Percentiles rank a stretch among this genome's conserved stretches.
phyloP scores from a whole-genome alignment of 2,329 filamentous ascomycete genomes.

The Colletotrichum neosansevieriae region DNA sequence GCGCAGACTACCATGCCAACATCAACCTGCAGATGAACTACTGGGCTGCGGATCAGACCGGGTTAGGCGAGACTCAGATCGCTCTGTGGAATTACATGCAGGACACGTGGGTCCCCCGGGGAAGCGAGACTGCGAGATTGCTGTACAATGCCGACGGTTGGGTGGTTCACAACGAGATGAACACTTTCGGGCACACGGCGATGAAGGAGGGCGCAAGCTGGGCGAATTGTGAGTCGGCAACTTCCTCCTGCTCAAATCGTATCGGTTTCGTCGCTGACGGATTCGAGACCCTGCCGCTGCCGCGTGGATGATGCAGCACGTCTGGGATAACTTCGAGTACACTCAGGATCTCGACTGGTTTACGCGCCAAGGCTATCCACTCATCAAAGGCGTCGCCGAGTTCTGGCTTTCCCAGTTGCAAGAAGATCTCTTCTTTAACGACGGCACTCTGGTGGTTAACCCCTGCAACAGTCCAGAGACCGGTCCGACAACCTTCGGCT shows the following conservation, averaged over 20 bases:
- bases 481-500: constrained; percentile 65
- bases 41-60: constrained; percentile 67
- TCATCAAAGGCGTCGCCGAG: constrained; percentile 64
- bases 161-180: constrained; percentile 69
- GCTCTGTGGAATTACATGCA: constrained; percentile 66
- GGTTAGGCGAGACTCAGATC: constrained; percentile 57
- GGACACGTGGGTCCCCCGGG: constrained; percentile 65
- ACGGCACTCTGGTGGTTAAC: constrained; percentile 66
- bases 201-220: constrained; percentile 48
- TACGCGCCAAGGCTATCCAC: constrained; percentile 60
- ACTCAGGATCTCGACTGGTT: constrained; percentile 61
- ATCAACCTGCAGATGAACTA: constrained; percentile 74
- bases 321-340: constrained; percentile 69
- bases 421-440: constrained; percentile 60
- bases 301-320: constrained; percentile 72
- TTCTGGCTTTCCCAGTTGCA: constrained; percentile 69
- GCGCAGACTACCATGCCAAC: constrained; percentile 68
- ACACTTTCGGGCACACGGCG: constrained; percentile 68
- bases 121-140: constrained; percentile 63
- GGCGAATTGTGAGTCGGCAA: constrained; percentile 47
- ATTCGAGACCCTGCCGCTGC: constrained; percentile 57
- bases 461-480: constrained; percentile 71
- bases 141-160: constrained; percentile 68
- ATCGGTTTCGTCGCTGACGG: constrained; percentile 46
- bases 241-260: background rate